These are phyloP conservation scores for Pythium periplocum DNA, from an alignment of 352 stramenopile genomes.

Conservation along the genomic window DNA sequence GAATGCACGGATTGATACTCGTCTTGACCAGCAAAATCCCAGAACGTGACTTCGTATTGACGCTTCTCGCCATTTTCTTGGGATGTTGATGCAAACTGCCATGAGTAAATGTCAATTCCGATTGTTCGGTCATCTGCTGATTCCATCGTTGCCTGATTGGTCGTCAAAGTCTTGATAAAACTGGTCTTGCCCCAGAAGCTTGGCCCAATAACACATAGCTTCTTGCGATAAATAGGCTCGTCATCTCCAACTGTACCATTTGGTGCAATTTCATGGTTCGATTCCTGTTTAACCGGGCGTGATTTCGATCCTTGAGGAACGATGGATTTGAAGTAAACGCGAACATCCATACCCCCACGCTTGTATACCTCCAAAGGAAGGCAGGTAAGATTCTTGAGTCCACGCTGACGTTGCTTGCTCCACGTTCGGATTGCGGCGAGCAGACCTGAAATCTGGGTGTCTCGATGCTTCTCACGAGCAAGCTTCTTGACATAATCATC, in stretches of 20 bases:
- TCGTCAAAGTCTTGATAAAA: constrained; percentile 26
- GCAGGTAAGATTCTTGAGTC: too few species aligned
- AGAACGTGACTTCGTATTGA: constrained; percentile 7
- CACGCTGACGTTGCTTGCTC: too few species aligned
- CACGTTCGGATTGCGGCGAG: too few species aligned
- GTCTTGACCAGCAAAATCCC: constrained; percentile 14
- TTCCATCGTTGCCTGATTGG: constrained; percentile 8
- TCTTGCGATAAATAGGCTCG: constrained; percentile 9
- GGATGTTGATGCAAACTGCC: constrained; percentile 10
- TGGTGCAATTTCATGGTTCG: too few species aligned
- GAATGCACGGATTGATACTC: constrained; percentile 11
- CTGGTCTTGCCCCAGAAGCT: constrained; percentile 26
- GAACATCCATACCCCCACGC: not conserved
- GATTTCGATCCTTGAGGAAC: not conserved
- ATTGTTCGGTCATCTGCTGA: constrained; percentile 17
- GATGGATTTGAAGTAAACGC: constrained; percentile 1
- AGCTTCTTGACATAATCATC: too few species aligned
- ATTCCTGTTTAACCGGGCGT: not conserved
- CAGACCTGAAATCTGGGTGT: too few species aligned
- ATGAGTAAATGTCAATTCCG: constrained; percentile 25
- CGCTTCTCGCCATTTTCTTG: not conserved
- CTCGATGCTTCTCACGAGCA: too few species aligned
- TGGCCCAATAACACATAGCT: constrained; percentile 25
- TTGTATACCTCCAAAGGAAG: not conserved
- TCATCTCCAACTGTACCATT: too few species aligned